These are phyloP conservation scores for Trichoderma guizhouense DNA, from an alignment of 2,329 filamentous ascomycete genomes.

Conservation along the genomic window DNA sequence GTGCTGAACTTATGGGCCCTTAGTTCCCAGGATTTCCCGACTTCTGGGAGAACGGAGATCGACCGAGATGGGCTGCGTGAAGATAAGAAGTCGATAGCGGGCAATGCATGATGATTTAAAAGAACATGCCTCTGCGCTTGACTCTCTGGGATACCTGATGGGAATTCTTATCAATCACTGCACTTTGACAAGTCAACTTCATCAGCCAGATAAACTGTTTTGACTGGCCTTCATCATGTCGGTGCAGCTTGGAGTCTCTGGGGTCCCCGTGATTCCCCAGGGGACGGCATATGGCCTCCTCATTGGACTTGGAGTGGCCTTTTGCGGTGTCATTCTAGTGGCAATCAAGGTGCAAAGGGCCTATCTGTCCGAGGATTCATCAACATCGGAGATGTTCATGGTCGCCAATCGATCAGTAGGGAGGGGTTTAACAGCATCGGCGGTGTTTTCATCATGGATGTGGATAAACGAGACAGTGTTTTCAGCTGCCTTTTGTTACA, in stretches of 20 bases:
- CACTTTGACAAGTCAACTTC: too few relatives aligned
- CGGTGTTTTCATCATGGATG: constrained; percentile 17
- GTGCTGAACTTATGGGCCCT: constrained; percentile 5
- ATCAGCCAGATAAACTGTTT: too few relatives aligned
- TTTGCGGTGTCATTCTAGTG: constrained; percentile 8
- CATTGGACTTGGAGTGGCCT: constrained; percentile 4
- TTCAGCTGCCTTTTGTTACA: constrained; percentile 14
- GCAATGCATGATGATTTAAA: background rate
- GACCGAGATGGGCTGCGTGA: background rate
- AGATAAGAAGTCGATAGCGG: background rate
- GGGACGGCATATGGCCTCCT: constrained; percentile 17
- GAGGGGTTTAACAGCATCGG: background rate
- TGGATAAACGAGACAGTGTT: constrained; percentile 15
- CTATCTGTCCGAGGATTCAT: constrained; percentile 11
- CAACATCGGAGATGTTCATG: constrained; percentile 16
- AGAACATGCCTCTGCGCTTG: background rate
- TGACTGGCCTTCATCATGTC: background rate
- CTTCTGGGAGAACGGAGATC: background rate
- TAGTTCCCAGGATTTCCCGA: background rate
- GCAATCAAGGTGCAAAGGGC: constrained; percentile 9
- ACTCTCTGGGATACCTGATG: background rate
- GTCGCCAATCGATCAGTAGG: constrained; percentile 16
- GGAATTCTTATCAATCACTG: background rate
- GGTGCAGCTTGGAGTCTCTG: constrained; percentile 8
- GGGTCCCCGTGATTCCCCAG: constrained; percentile 10